Base-by-base conservation (phyloP, 139 green algal species). In the Chlorella sp. region DNA sequence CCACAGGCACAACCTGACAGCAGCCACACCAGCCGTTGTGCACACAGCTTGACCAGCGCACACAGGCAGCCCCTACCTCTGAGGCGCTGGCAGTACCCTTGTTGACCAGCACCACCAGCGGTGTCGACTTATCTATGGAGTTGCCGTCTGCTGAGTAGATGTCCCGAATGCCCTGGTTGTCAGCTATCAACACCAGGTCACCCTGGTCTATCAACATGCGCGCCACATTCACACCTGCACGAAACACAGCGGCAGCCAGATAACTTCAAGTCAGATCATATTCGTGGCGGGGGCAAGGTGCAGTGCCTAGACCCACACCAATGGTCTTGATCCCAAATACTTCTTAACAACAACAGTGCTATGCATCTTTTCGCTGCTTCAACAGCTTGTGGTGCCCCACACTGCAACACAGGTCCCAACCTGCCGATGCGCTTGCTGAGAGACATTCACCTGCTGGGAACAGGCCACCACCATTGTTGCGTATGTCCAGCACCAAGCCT, bases 101-200 rank as follows among this genome's bases (percentile, higher is more conserved):
- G 82, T 99, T 98, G 49, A 98, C 93, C 35, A 98, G 86, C 66
- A 98, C 83, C 31, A 76, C 42, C 31, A 97, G 75, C 10, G 90
- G 92, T 10, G 85, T 84, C 2, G 33, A 69, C 0, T 23, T 36
- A 30, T 90, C 82, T 26, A 85, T 29, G 5, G 83, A 75, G 5
- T 32, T 70, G 59, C 83, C 80, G 32, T 96, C 82, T 0, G 89
- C 89, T 1, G 90, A 91, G 70, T 95, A 97, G 26, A 94, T 90
- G 79, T 99, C 94, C 1, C 90, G 79, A 35, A 97, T 85, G 26
- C 94, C 94, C 23, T 89, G 22, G 27, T 32, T 70, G 84, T 99
- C 95, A 0, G 93, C 88, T 50, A 98, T 97, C 6, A 97, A 86
- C 49, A 99, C 95, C 1, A 99, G 87, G 74, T 96, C 92, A 2